Percentiles rank a stretch among this genome's conserved stretches.
Conservation (phyloP, 192 early-diverging fungal species). For the Umbelopsis isabellina region DNA sequence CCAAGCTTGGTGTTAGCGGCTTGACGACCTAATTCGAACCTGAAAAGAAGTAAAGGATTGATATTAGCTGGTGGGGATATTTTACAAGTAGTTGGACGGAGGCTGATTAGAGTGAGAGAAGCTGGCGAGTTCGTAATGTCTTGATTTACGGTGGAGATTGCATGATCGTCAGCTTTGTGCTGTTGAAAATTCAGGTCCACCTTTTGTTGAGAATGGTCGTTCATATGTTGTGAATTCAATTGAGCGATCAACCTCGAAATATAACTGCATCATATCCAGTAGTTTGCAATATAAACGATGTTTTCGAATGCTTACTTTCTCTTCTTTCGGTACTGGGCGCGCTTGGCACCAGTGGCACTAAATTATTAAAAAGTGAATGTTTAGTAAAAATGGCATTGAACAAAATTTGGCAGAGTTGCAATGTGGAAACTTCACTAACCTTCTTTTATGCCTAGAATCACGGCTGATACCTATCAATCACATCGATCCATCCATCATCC, state of each 20-base stretch:
- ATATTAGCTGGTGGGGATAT: too few species aligned
- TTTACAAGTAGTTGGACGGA: too few species aligned
- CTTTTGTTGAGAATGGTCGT: too few species aligned
- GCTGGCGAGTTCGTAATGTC: too few species aligned
- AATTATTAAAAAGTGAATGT: background rate
- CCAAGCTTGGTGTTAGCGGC: conserved; percentile 98
- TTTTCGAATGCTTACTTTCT: conserved; percentile 72
- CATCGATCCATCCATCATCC: conserved; percentile 12
- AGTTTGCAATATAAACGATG: background rate
- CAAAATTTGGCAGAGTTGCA: background rate
- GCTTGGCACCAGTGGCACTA: conserved; percentile 94
- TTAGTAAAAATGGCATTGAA: background rate
- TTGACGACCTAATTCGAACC: conserved; percentile 99
- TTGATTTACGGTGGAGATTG: too few species aligned
- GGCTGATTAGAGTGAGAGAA: too few species aligned
- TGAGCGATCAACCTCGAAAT: background rate
- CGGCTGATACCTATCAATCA: conserved; percentile 89
- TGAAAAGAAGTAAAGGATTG: background rate
- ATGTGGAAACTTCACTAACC: background rate
- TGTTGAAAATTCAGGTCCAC: too few species aligned
- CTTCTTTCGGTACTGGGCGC: conserved; percentile 99
- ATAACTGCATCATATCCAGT: background rate
- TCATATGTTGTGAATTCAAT: background rate
- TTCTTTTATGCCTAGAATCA: conserved; percentile 99
- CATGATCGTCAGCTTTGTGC: too few species aligned